These are phyloP conservation scores for Datisca glomerata DNA, from an alignment of 306 rosid species.

Conservation along the genomic window DNA sequence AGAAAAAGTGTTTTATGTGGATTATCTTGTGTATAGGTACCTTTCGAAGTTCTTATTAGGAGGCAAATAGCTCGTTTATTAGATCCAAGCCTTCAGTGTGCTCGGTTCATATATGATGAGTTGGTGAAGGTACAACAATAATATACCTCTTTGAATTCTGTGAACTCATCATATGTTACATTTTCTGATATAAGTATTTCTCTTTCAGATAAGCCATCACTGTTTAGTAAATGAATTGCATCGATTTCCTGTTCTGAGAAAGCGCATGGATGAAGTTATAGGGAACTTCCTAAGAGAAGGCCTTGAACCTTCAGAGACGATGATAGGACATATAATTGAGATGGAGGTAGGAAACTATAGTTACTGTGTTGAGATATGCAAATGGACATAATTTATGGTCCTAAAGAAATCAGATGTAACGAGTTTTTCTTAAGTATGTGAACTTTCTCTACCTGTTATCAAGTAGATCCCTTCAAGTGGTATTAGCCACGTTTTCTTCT, in stretches of 20 bases:
- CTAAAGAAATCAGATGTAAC: too few species aligned
- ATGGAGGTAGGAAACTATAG: conserved; percentile 29
- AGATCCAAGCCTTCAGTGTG: conserved; percentile 39
- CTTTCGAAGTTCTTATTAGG: conserved; percentile 29
- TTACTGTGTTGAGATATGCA: too few species aligned
- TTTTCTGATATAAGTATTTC: conserved; percentile 2
- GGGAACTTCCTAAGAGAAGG: conserved; percentile 25
- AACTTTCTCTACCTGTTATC: too few species aligned
- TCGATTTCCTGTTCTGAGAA: conserved; percentile 31
- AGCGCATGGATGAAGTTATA: conserved; percentile 23
- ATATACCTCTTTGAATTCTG: not conserved
- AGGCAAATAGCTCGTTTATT: conserved; percentile 30
- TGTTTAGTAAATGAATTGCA: conserved; percentile 23
- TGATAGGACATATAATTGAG: conserved; percentile 34
- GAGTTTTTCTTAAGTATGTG: too few species aligned
- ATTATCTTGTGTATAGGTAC: conserved; percentile 20
- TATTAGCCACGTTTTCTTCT: too few species aligned
- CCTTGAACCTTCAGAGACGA: conserved; percentile 27
- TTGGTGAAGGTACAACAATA: conserved; percentile 22
- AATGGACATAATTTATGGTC: too few species aligned
- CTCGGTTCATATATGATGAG: conserved; percentile 27
- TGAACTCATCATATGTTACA: not conserved
- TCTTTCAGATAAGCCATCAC: conserved; percentile 26
- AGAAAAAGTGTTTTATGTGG: not conserved
- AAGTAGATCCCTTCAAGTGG: too few species aligned